Conservation (phyloP, 78 protist species). For the Polysphondylium violaceum region DNA sequence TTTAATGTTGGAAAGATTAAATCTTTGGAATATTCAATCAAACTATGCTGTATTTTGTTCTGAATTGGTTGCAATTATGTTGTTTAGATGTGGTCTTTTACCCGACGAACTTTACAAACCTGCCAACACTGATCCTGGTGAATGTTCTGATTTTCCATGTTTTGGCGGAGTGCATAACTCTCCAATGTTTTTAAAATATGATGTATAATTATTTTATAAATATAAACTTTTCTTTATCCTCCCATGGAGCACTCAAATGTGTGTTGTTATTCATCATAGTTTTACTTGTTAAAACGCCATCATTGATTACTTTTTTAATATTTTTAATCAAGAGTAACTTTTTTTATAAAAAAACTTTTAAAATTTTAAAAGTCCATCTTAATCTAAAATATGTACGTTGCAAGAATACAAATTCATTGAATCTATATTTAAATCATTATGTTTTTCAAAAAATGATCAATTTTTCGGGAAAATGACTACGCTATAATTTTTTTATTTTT, state of each 20-base stretch:
- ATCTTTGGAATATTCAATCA: conserved; percentile 1
- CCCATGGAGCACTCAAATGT: background rate
- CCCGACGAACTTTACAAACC: background rate
- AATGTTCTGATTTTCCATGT: conserved; percentile 18
- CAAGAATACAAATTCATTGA: too few species aligned
- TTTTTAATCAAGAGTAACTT: too few species aligned
- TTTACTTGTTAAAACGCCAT: background rate
- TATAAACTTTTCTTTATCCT: background rate
- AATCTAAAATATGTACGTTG: too few species aligned
- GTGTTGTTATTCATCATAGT: background rate
- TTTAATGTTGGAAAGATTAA: background rate
- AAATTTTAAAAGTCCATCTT: too few species aligned
- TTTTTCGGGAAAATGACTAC: too few species aligned
- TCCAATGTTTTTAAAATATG: conserved; percentile 22
- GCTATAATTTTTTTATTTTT: background rate
- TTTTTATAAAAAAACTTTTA: too few species aligned
- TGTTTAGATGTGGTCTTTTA: background rate
- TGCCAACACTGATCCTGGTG: conserved; percentile 41
- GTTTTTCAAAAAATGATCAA: too few species aligned
- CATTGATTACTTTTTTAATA: too few species aligned
- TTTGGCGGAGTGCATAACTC: background rate
- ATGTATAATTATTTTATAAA: background rate
- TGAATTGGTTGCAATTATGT: conserved; percentile 5
- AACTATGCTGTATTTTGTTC: conserved; percentile 48
- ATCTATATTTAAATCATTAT: too few species aligned